Evolutionary conservation across 805 yeast genomes (phyloP).

Genomic region (Candida coquimbonensis): DNA sequence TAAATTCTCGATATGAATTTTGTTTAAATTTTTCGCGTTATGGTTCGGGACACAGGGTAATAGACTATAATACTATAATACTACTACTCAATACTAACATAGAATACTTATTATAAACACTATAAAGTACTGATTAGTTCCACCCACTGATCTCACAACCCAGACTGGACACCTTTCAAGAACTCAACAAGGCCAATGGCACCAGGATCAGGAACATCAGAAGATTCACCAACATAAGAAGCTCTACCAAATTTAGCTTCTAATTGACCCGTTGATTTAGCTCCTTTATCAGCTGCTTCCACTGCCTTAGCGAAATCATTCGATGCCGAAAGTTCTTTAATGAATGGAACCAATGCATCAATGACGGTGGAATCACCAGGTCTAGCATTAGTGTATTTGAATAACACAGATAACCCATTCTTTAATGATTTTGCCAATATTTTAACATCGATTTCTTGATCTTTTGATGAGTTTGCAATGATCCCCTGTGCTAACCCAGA

Average conservation of each 20-base stretch:
- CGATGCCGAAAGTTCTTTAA: conserved; percentile 47
- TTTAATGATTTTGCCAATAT: conserved; percentile 42
- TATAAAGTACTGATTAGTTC: too few relatives aligned
- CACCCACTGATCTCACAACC: too few relatives aligned
- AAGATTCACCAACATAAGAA: conserved; percentile 75
- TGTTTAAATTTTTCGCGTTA: neutral
- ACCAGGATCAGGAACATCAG: conserved; percentile 84
- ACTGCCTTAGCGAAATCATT: conserved; percentile 54
- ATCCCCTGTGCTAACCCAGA: conserved; percentile 64
- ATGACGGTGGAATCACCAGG: conserved; percentile 83
- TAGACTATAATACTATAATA: neutral
- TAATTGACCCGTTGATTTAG: conserved; percentile 63
- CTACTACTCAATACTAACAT: too few relatives aligned
- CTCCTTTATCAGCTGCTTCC: conserved; percentile 66
- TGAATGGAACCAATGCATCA: conserved; percentile 86
- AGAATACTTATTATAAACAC: too few relatives aligned
- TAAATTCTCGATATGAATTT: neutral
- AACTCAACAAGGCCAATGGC: conserved; percentile 75
- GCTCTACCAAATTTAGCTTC: conserved; percentile 93
- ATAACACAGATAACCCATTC: conserved; percentile 63
- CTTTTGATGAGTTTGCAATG: conserved; percentile 22
- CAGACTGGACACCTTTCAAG: conserved; percentile 31
- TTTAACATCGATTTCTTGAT: conserved; percentile 23
- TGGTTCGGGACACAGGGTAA: neutral
- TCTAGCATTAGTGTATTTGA: conserved; percentile 83